Evolutionary conservation across 2,329 filamentous ascomycete species (phyloP), one percentile per base, ranked within the genome.

Genomic region (Beauveria sp.): DNA sequence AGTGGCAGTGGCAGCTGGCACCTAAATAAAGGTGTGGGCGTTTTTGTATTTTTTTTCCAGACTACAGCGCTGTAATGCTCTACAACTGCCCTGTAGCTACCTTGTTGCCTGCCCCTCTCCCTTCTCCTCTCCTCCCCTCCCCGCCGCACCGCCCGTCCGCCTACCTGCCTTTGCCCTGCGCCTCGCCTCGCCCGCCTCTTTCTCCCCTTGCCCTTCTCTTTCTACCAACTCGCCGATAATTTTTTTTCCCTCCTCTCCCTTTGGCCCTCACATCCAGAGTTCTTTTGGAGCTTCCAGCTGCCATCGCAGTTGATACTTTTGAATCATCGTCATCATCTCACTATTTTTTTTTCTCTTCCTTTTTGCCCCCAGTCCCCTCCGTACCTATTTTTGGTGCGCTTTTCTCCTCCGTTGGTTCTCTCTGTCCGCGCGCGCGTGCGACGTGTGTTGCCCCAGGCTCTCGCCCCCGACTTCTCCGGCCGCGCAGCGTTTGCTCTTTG

Each of bases 381-480:
- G 24, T 20, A 2, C 26, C 14, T 20, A 4, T 10, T 41, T 34
- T 55, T 57, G n/a, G 24, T 46, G 55, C 30, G 43, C 46, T 58
- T 1, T 5, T 28, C 22, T 20, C 4, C 47, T 43, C 37, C 55
- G 55, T 59, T 59, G 55, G 55, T 59, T 59, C 34, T 51, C 34
- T 43, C 34, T 44, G 12, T 37, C 26, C 44, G 44, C 40, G 53
- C 34, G 44, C 20, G 55, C 43, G 54, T 47, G 54, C n/a, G 43
- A 40, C 43, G 54, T 56, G 54, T 56, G 34, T 37, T 37, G 34
- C 34, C 34, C 34, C 34, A 37, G 34, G 24, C 40, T 34, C 44
- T 34, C 34, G 34, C 28, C 30, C 55, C 55, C 55, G 55, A 59
- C 55, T 51, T 37, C 46, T 59, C 55, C 55, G 55, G 55, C 55